A percentile compares a stretch with the other conserved stretches of the same genome.
phyloP scores from a whole-genome alignment of 495 filamentous ascomycete genomes.

The Xylaria scruposa region DNA sequence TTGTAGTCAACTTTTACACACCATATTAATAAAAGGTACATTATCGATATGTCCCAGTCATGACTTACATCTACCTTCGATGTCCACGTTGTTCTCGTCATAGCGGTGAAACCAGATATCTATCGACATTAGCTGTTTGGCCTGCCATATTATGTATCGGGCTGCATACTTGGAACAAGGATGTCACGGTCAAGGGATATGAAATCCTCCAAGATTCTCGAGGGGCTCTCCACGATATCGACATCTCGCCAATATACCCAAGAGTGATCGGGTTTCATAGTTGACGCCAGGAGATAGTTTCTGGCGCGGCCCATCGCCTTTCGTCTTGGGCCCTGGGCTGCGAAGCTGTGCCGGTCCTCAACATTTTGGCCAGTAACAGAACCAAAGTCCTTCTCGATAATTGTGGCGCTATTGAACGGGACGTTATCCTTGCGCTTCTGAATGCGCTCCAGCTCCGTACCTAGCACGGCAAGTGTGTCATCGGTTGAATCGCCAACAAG shows the following conservation, averaged over 20 bases:
- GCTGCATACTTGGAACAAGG: slow-evolving; percentile 86
- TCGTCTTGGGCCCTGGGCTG: slow-evolving; percentile 85
- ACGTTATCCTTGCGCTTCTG: slow-evolving; percentile 79
- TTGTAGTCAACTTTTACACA: slow-evolving; percentile 85
- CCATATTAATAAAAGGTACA: slow-evolving; percentile 5
- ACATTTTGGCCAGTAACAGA: slow-evolving; percentile 72
- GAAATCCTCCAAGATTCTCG: slow-evolving; percentile 90
- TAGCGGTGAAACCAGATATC: slow-evolving; percentile 99
- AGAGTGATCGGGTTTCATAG: slow-evolving; percentile 89
- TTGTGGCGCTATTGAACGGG: slow-evolving; percentile 80
- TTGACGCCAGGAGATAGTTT: slow-evolving; percentile 87
- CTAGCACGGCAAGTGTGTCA: slow-evolving; percentile 82
- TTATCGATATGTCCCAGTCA: not conserved
- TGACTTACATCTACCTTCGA: slow-evolving; percentile 84
- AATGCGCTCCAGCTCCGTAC: slow-evolving; percentile 83
- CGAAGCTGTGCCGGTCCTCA: slow-evolving; percentile 82
- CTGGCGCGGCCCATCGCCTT: slow-evolving; percentile 89
- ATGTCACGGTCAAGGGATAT: slow-evolving; percentile 92
- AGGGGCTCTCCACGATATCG: slow-evolving; percentile 90
- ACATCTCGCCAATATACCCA: slow-evolving; percentile 99
- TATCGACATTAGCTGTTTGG: slow-evolving; percentile 50
- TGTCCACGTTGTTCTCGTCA: slow-evolving; percentile 75
- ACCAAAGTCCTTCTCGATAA: slow-evolving; percentile 92
- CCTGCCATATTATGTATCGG: not conserved
- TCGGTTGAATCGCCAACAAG: slow-evolving; percentile 90